Base-by-base conservation (phyloP, 2,329 filamentous ascomycete species). In the Aspergillus sp. region DNA sequence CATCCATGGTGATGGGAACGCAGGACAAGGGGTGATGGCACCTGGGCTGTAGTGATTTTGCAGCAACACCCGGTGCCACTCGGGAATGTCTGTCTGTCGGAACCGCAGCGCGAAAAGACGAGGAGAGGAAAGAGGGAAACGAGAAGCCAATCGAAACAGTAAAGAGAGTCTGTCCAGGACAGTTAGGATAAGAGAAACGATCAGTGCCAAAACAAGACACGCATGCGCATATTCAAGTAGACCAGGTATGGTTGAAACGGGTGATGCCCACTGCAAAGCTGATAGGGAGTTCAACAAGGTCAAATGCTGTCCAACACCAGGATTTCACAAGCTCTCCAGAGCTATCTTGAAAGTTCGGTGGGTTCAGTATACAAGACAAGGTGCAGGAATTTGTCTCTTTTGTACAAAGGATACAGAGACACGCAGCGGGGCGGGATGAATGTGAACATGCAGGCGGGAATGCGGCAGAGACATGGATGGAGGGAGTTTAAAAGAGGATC, bases 211-310 rank as follows among this genome's bases (percentile, higher is more conserved):
- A 68, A 69, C 70, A 72, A 73, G 71, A 63, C 73, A 71, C 67
- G 69, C 69, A 66, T 71, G 77, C 79, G 76, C 77, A 80, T 79
- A 69, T 72, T 75, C 72, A 60, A 63, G 55, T 50, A 51, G 57
- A 67, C 60, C 63, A 60, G 69, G 63, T 51, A 36, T 38, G 49
- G 26, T 30, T 30, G 26, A 55, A 50, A 30, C 32, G 55, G 40
- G 45, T 47, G 53, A 58, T 58, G 58, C 46, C 56, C 58, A 54
- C 50, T 54, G 51, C 55, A 33, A 54, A 53, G 53, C 53, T 53
- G 52, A 44, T 50, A 49, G 51, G 52, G 49, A 41, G 36, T 20
- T 26, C 26, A 16, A 38, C 33, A 4, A 45, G 49, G 53, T 30
- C 46, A 7, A 30, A 30, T 30, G 26, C 9, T 30, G 26, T 43